phyloP scores from a whole-genome alignment of 2,329 filamentous ascomycete species.

The Neocatenulostroma microsporum region DNA sequence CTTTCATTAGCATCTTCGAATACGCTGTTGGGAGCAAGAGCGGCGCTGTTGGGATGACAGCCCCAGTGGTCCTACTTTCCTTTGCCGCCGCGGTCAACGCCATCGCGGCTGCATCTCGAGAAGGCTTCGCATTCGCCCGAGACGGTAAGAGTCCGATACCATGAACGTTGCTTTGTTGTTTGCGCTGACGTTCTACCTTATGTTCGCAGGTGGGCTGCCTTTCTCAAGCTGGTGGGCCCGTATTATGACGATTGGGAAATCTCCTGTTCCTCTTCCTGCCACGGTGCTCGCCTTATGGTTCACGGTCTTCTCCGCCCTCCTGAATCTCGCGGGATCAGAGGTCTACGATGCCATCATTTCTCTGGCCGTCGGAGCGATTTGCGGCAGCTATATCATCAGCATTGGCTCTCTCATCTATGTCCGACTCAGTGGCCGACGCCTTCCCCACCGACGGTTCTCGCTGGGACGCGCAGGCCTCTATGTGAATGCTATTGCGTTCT shows the following conservation, averaged over 20 bases:
- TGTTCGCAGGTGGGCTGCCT: constrained; percentile 29
- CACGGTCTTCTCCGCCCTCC: constrained; percentile 23
- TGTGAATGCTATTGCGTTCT: constrained; percentile 29
- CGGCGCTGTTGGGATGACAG: constrained; percentile 26
- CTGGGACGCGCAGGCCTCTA: constrained; percentile 33
- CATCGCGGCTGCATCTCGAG: constrained; percentile 32
- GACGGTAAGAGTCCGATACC: no score
- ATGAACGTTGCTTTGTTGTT: no score
- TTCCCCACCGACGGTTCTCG: constrained; percentile 32
- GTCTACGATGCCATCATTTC: constrained; percentile 38
- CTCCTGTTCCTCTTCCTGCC: constrained; percentile 20
- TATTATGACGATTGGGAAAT: constrained; percentile 12
- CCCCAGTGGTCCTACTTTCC: constrained; percentile 28
- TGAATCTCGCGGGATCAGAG: constrained; percentile 31
- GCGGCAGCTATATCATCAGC: constrained; percentile 33
- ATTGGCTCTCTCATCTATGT: constrained; percentile 30
- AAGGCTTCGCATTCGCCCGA: no score
- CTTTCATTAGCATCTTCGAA: constrained; percentile 29
- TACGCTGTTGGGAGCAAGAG: constrained; percentile 25
- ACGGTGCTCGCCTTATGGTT: constrained; percentile 15
- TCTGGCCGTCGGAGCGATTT: constrained; percentile 30
- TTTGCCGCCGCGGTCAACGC: constrained; percentile 27
- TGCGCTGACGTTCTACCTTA: no score
- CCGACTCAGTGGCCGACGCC: constrained; percentile 22
- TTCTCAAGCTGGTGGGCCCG: constrained; percentile 5